Evolutionary conservation across 2,329 filamentous ascomycete species (phyloP), one percentile per base, ranked within the genome.

Genomic region (Stemphylium lycopersici): DNA sequence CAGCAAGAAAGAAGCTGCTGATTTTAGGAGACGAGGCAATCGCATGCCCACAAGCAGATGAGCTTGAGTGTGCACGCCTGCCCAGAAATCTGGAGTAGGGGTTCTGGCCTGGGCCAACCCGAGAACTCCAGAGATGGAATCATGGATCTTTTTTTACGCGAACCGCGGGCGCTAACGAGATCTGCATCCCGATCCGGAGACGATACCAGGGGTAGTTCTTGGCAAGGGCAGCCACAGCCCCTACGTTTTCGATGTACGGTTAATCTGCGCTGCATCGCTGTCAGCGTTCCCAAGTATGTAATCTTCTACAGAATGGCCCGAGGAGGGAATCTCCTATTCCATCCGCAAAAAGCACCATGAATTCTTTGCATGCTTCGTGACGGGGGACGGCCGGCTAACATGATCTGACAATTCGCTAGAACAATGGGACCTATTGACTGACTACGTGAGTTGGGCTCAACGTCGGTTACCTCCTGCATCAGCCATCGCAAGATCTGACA

Each of bases 401-500:
- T 24, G 6, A 26, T 18, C 15, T 12, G 6, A 47, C n/a, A 1
- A 12, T 2, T 29, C 26, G 8, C 8, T 12, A 15, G 20, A 44
- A 22, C 12, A 15, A 16, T 29, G 5, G 12, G 22, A 15, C 34
- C n/a, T 22, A 39, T 7, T 8, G 31, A 18, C 24, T 22, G 22
- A 34, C 15, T 26, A 40, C 36, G 18, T 32, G 34, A 48, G 16
- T 32, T 43, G n/a, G 20, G 18, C 24, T 34, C 13, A 44, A 24
- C 31, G 31, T 39, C 34, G 43, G 26, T 36, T 31, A 24, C 20
- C 45, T 43, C 31, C 46, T 46, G 41, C 37, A 33, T 24, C 32
- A 38, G 32, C 46, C 32, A 43, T 26, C 13, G 43, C 49, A 48
- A n/a, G 24, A 29, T 37, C 49, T 54, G 56, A 52, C 47, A 56